phyloP scores from a whole-genome alignment of 2,329 filamentous ascomycete species.

The Hawksworthiomyces lignivorus region DNA sequence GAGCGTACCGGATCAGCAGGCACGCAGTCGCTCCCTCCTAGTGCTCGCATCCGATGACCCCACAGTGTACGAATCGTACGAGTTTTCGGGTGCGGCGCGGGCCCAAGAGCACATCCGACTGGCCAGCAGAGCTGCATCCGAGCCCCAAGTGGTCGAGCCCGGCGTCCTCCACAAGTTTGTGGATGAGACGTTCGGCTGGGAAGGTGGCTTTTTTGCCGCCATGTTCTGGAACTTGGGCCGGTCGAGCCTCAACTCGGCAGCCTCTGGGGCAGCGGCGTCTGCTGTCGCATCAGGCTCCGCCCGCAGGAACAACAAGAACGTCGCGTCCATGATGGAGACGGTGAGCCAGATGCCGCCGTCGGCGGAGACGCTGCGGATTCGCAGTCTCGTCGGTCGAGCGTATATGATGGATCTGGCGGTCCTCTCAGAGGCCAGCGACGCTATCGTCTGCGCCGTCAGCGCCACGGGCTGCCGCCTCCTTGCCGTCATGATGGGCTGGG shows the following conservation, averaged over 20 bases:
- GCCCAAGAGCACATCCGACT: conserved; percentile 73
- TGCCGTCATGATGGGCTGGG: conserved; percentile 84
- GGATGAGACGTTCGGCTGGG: conserved; percentile 75
- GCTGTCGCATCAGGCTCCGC: neutral
- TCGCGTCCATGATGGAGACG: neutral
- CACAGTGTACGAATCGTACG: conserved; percentile 58
- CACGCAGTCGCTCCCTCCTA: no score
- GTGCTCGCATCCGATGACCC: conserved; percentile 78
- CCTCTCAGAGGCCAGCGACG: conserved; percentile 59
- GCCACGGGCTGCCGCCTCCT: conserved; percentile 65
- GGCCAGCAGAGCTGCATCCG: conserved; percentile 51
- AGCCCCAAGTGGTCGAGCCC: neutral
- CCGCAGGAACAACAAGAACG: neutral
- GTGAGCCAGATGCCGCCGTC: conserved; percentile 23
- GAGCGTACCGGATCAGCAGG: no score
- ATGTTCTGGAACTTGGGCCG: conserved; percentile 74
- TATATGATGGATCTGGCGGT: conserved; percentile 77
- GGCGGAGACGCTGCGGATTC: conserved; percentile 53
- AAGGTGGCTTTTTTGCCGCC: conserved; percentile 75
- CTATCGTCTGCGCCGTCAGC: conserved; percentile 69
- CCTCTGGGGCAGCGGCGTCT: conserved; percentile 16
- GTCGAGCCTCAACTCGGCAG: conserved; percentile 30
- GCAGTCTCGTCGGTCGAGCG: conserved; percentile 69
- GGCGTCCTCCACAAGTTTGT: conserved; percentile 55
- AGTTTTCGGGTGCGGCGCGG: conserved; percentile 47